phyloP scores from a whole-genome alignment of 768 basidiomycete species.

The Naematelia aurantialba region DNA sequence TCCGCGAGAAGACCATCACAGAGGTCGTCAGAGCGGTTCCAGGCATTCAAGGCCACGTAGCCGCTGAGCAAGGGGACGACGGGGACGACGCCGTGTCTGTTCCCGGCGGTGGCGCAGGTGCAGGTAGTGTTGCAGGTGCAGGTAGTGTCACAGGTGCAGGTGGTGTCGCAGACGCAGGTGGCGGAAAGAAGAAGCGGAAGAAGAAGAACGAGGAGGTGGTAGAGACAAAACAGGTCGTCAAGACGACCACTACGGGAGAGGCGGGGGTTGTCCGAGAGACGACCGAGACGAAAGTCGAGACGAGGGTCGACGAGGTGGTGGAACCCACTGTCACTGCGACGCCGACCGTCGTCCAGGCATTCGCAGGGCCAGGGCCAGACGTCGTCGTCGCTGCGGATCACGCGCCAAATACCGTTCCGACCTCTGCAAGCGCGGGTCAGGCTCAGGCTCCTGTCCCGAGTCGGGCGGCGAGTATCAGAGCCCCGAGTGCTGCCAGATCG shows the following conservation, averaged over 20 bases:
- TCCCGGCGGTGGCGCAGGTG: background rate
- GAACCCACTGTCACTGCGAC: background rate
- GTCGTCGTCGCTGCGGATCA: background rate
- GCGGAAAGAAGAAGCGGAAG: conserved; percentile 11
- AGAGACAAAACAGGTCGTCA: conserved; percentile 5
- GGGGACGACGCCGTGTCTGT: background rate
- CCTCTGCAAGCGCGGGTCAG: background rate
- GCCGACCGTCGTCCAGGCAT: background rate
- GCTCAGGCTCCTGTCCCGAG: background rate
- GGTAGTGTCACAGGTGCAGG: background rate
- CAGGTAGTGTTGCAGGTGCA: background rate
- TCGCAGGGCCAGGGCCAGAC: background rate
- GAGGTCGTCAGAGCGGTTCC: conserved; percentile 11
- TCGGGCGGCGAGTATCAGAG: background rate
- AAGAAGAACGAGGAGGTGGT: conserved; percentile 9
- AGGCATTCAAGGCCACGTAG: background rate
- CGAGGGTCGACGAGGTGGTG: conserved; percentile 2
- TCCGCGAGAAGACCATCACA: conserved; percentile 9
- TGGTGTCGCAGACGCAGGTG: background rate
- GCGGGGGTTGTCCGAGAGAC: background rate
- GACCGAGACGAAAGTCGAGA: background rate
- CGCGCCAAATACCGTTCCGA: background rate
- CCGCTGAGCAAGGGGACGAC: background rate
- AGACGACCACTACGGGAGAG: background rate
- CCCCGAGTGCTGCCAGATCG: no score